Conservation (phyloP, 805 yeast species). For the Cyberlindnera mycetangii region DNA sequence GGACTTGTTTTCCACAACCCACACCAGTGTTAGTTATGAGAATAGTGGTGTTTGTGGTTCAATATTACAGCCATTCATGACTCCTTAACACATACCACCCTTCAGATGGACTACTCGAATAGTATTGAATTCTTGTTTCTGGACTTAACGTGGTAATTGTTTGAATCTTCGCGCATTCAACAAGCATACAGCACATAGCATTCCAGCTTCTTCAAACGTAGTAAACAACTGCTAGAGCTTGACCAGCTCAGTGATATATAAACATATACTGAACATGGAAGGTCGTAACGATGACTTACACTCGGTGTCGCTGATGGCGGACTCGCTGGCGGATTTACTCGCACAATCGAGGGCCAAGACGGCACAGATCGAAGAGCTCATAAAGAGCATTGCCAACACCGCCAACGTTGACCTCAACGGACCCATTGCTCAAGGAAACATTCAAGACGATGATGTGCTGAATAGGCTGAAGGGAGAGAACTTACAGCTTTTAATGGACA, state of each 20-base stretch:
- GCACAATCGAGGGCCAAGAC: conserved; percentile 16
- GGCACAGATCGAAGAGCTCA: conserved; percentile 18
- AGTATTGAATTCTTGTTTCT: not conserved
- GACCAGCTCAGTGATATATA: no score
- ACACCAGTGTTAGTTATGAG: no score
- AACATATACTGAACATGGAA: conserved; percentile 14
- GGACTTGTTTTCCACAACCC: no score
- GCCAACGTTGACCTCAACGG: conserved; percentile 16
- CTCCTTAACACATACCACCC: no score
- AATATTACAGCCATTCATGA: no score
- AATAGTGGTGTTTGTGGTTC: no score
- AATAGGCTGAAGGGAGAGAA: conserved; percentile 26
- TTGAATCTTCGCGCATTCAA: no score
- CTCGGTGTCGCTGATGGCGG: conserved; percentile 18
- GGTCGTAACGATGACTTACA: conserved; percentile 21
- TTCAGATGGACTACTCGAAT: no score
- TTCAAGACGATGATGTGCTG: not conserved
- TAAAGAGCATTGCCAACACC: conserved; percentile 16
- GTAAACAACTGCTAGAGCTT: no score
- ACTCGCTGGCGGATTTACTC: conserved; percentile 12
- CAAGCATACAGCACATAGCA: no score
- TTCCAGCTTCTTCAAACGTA: no score
- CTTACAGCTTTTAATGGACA: conserved; percentile 26
- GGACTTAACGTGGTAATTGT: no score
- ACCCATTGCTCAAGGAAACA: not conserved